Base-by-base conservation (phyloP, 371 early-diverging fungal species). In the Encephalitozoon romaleae region DNA sequence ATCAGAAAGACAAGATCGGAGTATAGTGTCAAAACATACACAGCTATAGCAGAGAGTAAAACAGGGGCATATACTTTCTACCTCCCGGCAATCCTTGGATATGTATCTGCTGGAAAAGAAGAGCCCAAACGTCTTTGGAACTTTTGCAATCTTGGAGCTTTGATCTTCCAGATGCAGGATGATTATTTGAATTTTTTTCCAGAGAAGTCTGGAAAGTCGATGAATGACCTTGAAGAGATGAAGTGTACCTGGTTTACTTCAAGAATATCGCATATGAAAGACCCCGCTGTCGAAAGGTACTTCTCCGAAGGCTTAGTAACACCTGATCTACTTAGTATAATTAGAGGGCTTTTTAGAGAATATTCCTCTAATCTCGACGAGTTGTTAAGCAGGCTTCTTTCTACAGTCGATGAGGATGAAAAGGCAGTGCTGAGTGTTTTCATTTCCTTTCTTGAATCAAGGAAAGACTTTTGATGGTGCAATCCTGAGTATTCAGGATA, bases 31-130 rank as follows among this genome's bases (percentile, higher is more conserved):
- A 26, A 53, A 5, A 89, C 89, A 81, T 90, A 95, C 84, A 84
- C 88, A 55, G 92, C 90, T 85, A 95, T 96, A 84, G 93, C 94
- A 79, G 88, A 89, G 72, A 93, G 90, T 88, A 96, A 96, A 88
- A 96, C 95, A 53, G 91, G 93, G n/a, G 93, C 90, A 87, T 96
- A 96, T 87, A 93, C 95, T 41, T 95, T 96, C 88, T 94, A 96
- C 85, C 88, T 96, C 55, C 95, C 96, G 28, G 93, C 95, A 25
- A 84, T 77, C 76, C 5, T n/a, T 43, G 55, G 38, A 67, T 34
- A 55, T 73, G 5, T 64, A 45, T 9, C 63, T 76, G 38, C n/a
- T 18, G 6, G 52, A 4, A 32, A n/a, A 39, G 15, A 53, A 28
- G 25, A 21, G 11, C 51, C 54, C 4, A 41, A 30, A 8, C 49